Conservation (phyloP, 257 asterid genomes). For the Craterostigma plantagineum region DNA sequence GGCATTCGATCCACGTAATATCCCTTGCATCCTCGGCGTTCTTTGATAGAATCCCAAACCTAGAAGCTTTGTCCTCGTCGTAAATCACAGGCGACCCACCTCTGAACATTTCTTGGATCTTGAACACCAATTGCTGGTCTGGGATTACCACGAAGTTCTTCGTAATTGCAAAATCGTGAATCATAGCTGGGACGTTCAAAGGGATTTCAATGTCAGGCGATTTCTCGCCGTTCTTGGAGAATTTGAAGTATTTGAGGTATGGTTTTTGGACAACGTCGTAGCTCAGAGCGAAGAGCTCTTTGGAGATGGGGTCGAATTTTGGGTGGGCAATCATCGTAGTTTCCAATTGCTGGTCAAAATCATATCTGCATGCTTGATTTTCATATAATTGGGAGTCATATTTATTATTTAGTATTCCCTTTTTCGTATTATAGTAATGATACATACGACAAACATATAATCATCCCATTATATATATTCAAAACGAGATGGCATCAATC, state of each 20-base stretch:
- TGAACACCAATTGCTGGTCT: too few relatives aligned
- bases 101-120: constrained; percentile 41
- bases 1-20: constrained; percentile 33
- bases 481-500: too few relatives aligned
- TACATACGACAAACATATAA: too few relatives aligned
- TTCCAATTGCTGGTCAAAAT: constrained; percentile 34
- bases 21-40: constrained; percentile 12
- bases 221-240: constrained; percentile 40
- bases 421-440: too few relatives aligned
- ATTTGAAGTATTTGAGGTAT: constrained; percentile 47
- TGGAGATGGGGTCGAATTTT: constrained; percentile 67
- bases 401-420: too few relatives aligned
- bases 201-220: constrained; percentile 71
- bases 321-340: constrained; percentile 96
- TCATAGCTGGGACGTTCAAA: too few relatives aligned
- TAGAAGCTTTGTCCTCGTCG: constrained; percentile 31
- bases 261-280: constrained; percentile 79
- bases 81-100: constrained; percentile 51
- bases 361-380: constrained; percentile 36
- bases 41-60: constrained; percentile 35
- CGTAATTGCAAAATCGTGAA: too few relatives aligned
- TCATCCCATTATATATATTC: too few relatives aligned
- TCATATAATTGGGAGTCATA: constrained; percentile 59
- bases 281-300: constrained; percentile 73
- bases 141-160: too few relatives aligned